Percentiles rank a stretch among this genome's conserved stretches.
These are phyloP conservation scores for Xylariales sp. DNA, from an alignment of 2,329 filamentous ascomycete genomes.

Conservation along the genomic window DNA sequence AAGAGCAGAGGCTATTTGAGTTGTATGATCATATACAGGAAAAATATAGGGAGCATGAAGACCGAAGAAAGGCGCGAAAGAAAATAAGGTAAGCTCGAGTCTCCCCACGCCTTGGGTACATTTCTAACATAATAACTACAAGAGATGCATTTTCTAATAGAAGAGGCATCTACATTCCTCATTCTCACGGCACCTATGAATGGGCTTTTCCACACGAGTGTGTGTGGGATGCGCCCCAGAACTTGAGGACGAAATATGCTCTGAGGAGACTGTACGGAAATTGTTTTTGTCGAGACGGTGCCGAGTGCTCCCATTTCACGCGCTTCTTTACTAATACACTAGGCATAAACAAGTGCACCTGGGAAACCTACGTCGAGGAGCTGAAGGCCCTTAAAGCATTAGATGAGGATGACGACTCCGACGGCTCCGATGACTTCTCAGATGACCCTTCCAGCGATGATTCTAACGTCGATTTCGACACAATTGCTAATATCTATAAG, in stretches of 20 bases:
- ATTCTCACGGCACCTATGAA: not conserved
- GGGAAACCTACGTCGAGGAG: conserved; percentile 2
- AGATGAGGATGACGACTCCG: not conserved
- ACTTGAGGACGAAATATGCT: not conserved
- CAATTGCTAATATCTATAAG: not conserved
- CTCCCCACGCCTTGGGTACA: not conserved
- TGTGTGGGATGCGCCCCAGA: conserved; percentile 7
- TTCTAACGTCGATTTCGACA: not conserved
- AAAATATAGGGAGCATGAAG: conserved; percentile 12
- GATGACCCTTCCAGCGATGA: too few relatives aligned
- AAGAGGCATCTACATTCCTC: conserved; percentile 1
- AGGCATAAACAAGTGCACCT: not conserved
- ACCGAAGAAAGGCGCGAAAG: not conserved
- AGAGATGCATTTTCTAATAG: too few relatives aligned
- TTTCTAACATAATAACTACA: too few relatives aligned
- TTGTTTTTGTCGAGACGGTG: not conserved
- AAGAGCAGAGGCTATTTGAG: conserved; percentile 21
- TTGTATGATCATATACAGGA: conserved; percentile 40
- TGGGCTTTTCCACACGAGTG: not conserved
- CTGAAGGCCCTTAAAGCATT: not conserved
- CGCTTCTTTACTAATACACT: not conserved
- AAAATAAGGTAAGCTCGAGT: not conserved
- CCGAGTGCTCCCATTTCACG: not conserved
- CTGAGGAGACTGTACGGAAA: not conserved
- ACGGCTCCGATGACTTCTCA: not conserved